Base-by-base conservation (phyloP, 768 basidiomycete species). In the Leucosporidium scottii region DNA sequence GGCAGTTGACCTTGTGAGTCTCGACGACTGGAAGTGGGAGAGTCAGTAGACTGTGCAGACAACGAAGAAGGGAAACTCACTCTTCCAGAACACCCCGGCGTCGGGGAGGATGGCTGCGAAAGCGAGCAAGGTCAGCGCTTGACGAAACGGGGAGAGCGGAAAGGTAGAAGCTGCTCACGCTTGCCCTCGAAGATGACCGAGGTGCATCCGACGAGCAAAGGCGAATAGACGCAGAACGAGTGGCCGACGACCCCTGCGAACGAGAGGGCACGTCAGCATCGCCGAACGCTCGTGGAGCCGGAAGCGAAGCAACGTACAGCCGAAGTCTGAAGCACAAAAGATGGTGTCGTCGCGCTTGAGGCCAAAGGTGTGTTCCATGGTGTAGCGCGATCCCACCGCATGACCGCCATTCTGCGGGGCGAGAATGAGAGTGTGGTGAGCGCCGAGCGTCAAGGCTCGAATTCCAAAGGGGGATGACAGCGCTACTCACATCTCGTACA, bases 161-260 rank as follows among this genome's bases (percentile, higher is more conserved):
- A 6, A 17, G 15, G 39, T 13, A 8, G 13, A 44, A 13, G 39
- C 39, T 15, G 15, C 39, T 8, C 13, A 44, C 39, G 62, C 62
- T 62, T 62, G 6, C 62, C 62, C 39, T 62, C 62, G 27, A 62
- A 62, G 62, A 62, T 54, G n/a, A 62, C 62, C 7, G 51, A 47
- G 62, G 62, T 25, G n/a, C 30, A 28, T 4, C 62, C 62, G n/a
- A 62, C 34, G 39, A 62, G 34, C 4, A 62, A 51, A 27, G 62
- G 62, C 6, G 62, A 44, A 39, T 62, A 62, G 62, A 62, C 39
- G 34, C 27, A 28, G 54, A 53, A 62, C 18, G 50, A 62, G 51
- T 53, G 62, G 3, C 54, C 50, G 25, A 49, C 47, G 28, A 61
- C 60, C 50, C 36, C 44, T 61, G 60, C 39, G 39, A 20, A 17